Percentiles rank a stretch among this genome's conserved stretches.
Evolutionary conservation across 495 filamentous ascomycete species (phyloP).

Genomic region (Pseudotulostoma volvatum): DNA sequence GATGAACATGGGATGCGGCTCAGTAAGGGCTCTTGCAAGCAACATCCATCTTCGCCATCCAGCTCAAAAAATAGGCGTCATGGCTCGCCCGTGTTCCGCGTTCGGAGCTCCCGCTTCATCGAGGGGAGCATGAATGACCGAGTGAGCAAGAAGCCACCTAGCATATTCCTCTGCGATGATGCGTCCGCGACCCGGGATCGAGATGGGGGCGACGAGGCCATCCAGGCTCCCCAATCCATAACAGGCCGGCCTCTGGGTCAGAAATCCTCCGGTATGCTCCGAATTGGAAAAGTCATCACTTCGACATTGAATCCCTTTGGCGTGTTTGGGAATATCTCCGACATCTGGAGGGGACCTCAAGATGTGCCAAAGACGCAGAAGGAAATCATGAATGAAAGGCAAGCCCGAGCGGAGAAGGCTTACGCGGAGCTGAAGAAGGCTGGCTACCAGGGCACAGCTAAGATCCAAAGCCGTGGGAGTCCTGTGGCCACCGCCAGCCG

Average conservation of each 20-base stretch:
- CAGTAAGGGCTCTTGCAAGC: not conserved
- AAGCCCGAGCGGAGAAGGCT: slow-evolving; percentile 34
- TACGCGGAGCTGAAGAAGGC: slow-evolving; percentile 46
- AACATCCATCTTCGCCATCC: not conserved
- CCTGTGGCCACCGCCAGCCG: not conserved
- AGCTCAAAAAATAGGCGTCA: not conserved
- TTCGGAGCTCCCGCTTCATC: slow-evolving; percentile 44
- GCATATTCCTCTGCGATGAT: slow-evolving; percentile 39
- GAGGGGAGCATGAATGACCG: slow-evolving; percentile 69
- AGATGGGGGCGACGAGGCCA: not conserved
- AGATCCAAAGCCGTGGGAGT: slow-evolving; percentile 3
- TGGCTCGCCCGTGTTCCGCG: slow-evolving; percentile 4
- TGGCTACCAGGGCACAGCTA: slow-evolving; percentile 35
- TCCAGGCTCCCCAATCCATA: not conserved
- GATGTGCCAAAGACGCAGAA: slow-evolving; percentile 13
- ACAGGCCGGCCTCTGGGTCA: not conserved
- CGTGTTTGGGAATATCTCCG: slow-evolving; percentile 24
- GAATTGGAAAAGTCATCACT: slow-evolving; percentile 42
- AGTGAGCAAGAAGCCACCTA: slow-evolving; percentile 48
- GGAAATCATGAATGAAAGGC: slow-evolving; percentile 19
- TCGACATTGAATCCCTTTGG: slow-evolving; percentile 38
- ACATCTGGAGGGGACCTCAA: slow-evolving; percentile 18
- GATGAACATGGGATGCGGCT: slow-evolving; percentile 5
- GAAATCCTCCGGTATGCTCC: slow-evolving; percentile 33
- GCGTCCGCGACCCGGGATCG: too few species aligned